phyloP scores from a whole-genome alignment of 2,329 filamentous ascomycete species.

The Cercospora sesami region DNA sequence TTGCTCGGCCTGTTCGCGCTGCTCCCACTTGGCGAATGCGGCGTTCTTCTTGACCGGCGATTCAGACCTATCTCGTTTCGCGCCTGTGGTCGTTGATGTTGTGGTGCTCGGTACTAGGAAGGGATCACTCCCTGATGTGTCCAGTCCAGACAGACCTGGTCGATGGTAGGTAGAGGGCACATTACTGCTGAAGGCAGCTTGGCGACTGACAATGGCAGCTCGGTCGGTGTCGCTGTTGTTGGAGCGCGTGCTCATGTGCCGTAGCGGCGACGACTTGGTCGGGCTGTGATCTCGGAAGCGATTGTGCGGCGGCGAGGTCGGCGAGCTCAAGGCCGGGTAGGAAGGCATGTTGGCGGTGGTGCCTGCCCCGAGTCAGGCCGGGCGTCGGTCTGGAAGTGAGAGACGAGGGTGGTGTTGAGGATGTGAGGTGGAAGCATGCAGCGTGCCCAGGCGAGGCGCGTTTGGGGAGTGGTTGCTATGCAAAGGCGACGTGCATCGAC shows the following conservation, averaged over 20 bases:
- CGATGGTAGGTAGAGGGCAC: constrained; percentile 33
- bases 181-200: constrained; percentile 36
- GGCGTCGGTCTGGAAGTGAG: neutral
- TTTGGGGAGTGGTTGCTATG: constrained; percentile 22
- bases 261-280: constrained; percentile 38
- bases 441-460: neutral
- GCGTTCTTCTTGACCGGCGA: constrained; percentile 41
- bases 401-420: constrained; percentile 7
- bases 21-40: constrained; percentile 38
- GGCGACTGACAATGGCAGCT: constrained; percentile 32
- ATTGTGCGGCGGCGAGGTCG: constrained; percentile 37
- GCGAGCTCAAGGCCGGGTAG: constrained; percentile 30
- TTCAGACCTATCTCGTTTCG: constrained; percentile 39
- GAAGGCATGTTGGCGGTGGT: constrained; percentile 28
- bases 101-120: constrained; percentile 31
- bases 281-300: constrained; percentile 38
- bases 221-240: constrained; percentile 38
- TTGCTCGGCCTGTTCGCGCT: constrained; percentile 33
- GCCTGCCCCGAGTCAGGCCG: constrained; percentile 15
- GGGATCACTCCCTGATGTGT: constrained; percentile 32
- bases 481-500: constrained; percentile 5
- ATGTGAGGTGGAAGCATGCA: neutral
- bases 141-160: constrained; percentile 31
- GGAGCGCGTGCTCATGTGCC: constrained; percentile 39
- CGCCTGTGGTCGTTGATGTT: constrained; percentile 20